Evolutionary conservation across 148 eudicot genomes (phyloP), one percentile per base, ranked within the genome.

Genomic region (Camellia sinensis): DNA sequence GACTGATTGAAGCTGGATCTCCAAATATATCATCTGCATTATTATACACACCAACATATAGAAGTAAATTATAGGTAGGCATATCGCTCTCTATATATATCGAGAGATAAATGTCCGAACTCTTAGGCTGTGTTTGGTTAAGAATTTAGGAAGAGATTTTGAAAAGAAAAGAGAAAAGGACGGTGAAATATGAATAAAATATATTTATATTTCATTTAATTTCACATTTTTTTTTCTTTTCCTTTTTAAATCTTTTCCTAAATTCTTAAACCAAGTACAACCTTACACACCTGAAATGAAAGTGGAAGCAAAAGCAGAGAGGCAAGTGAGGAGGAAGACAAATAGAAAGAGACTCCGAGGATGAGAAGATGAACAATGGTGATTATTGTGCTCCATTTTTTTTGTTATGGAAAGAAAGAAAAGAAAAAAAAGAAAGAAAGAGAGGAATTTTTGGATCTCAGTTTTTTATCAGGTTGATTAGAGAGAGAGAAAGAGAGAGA

Each of bases 21-120:
- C 78, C 81, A 75, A 83, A 87, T 3, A 85, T 61, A 74, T 50
- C 76, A 81, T 85, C 89, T 87, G 87, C 69, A 77, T 45, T 22
- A 75, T 29, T 29, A 29, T 29, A 29, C 37, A 22, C 13, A 44
- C 53, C 61, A 29, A 29, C 43, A 50, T n/a, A 72, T 22, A 54
- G 7, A 15, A 22, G 44, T 29, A 13, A 53, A 29, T 3, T 69
- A 45, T 15, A 17, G 18, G 19, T 46, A 29, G 37, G 37, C 1
- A 29, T 29, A 29, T 29, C 6, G 40, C 8, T 37, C 10, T 73
- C 0, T 41, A 4, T 43, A 41, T 18, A 4, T 4, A 2, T 43
- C 5, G 3, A 60, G 0, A 15, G n/a, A 37, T 10, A 40, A 4
- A 41, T 12, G 3, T n/a, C 7, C 6, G 50, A 15, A 57, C 1